Evolutionary conservation across 2,329 filamentous ascomycete genomes (phyloP).

Genomic region (Cladosporium sp.): DNA sequence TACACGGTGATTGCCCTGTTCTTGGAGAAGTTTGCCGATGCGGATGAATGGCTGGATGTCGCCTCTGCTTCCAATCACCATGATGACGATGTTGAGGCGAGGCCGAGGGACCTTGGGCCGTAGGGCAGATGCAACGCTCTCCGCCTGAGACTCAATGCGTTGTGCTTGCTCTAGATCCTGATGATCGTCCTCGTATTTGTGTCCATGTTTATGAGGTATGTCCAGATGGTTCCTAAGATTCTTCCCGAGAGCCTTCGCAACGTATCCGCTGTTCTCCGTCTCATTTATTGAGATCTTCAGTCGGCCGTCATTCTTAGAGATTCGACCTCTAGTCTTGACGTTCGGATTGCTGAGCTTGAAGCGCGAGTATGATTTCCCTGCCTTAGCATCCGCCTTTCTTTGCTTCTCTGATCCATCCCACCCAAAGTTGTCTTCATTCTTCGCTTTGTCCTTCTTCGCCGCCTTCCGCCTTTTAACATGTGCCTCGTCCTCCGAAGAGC

Average conservation of each 20-base stretch:
- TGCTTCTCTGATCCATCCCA: slow-evolving; percentile 17
- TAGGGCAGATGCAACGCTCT: slow-evolving; percentile 32
- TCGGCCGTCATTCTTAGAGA: slow-evolving; percentile 69
- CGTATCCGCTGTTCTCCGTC: slow-evolving; percentile 67
- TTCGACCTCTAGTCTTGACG: slow-evolving; percentile 64
- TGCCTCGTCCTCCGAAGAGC: slow-evolving; percentile 34
- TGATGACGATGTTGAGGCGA: slow-evolving; percentile 74
- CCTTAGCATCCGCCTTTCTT: slow-evolving; percentile 24
- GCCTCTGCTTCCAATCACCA: slow-evolving; percentile 78
- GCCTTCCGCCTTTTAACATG: slow-evolving; percentile 7
- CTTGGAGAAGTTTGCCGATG: slow-evolving; percentile 70
- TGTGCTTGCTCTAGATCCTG: slow-evolving; percentile 12
- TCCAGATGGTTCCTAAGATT: slow-evolving; percentile 60
- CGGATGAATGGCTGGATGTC: slow-evolving; percentile 80
- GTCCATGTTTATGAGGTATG: slow-evolving; percentile 35
- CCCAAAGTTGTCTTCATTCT: slow-evolving; percentile 5
- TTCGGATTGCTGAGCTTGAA: slow-evolving; percentile 66
- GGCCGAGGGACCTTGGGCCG: slow-evolving; percentile 41
- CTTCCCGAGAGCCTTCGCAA: slow-evolving; percentile 71
- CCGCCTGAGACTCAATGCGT: slow-evolving; percentile 27
- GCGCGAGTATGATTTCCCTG: slow-evolving; percentile 46
- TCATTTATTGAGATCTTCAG: slow-evolving; percentile 73
- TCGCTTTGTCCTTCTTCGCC: slow-evolving; percentile 22
- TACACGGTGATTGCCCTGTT: slow-evolving; percentile 72
- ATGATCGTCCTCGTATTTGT: slow-evolving; percentile 25